Conservation (phyloP, 257 asterid genomes). For the Pogostemon cablin region DNA sequence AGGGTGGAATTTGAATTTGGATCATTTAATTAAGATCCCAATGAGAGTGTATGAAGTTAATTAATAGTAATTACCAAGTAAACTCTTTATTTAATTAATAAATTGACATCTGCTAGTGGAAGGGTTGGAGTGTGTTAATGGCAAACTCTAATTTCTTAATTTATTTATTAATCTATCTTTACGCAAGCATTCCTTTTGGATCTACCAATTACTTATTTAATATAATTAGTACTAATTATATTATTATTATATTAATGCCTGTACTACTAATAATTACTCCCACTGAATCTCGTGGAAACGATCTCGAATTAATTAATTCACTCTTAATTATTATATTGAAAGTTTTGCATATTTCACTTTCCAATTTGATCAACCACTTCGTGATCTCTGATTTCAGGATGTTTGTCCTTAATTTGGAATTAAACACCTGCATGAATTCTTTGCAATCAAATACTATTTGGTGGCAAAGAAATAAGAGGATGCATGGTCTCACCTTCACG, state of each 20-base stretch:
- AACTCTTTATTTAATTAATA: conserved; percentile 24
- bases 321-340: no score
- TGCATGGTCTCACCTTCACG: no score
- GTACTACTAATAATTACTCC: background rate
- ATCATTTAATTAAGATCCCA: conserved; percentile 34
- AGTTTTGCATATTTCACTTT: no score
- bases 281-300: background rate
- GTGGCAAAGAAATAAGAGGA: no score
- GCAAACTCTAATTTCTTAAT: conserved; percentile 1
- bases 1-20: conserved; percentile 2
- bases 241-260: background rate
- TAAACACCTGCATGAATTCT: no score
- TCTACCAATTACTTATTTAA: background rate
- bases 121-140: conserved; percentile 20
- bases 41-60: background rate
- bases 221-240: background rate
- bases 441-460: no score
- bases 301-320: background rate
- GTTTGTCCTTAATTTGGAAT: no score
- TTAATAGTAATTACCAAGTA: conserved; percentile 10
- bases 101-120: conserved; percentile 21
- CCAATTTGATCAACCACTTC: no score
- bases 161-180: background rate
- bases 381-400: no score
- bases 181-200: conserved; percentile 26